Evolutionary conservation across 228 moss, liverwort and hornwort species (phyloP).

Genomic region (Sphagnum magellanicum): DNA sequence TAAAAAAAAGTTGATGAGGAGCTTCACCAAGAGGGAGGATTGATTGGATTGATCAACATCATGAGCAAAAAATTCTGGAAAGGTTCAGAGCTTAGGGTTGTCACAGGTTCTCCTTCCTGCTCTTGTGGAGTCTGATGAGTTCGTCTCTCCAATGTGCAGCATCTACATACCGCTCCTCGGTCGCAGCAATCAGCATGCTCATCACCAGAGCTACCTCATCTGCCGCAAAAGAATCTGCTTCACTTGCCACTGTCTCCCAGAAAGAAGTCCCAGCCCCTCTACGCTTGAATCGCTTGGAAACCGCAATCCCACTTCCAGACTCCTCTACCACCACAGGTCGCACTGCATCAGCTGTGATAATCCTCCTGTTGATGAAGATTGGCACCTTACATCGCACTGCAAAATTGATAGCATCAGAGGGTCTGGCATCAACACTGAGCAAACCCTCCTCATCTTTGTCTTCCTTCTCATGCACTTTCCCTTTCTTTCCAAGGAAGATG

Average conservation of each 20-base stretch:
- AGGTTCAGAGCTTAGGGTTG: conserved; percentile 24
- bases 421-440: conserved; percentile 55
- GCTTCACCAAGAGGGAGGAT: too few species aligned
- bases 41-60: too few species aligned
- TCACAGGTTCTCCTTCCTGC: conserved; percentile 63
- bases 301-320: conserved; percentile 32
- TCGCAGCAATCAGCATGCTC: conserved; percentile 80
- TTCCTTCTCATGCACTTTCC: background rate
- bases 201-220: conserved; percentile 86
- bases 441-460: conserved; percentile 22
- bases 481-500: conserved; percentile 49
- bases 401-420: conserved; percentile 58
- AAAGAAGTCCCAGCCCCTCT: conserved; percentile 10
- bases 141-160: conserved; percentile 93
- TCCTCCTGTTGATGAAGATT: conserved; percentile 48
- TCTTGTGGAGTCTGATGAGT: conserved; percentile 63
- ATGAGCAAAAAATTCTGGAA: too few species aligned
- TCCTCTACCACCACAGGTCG: conserved; percentile 45
- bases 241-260: conserved; percentile 29
- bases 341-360: conserved; percentile 55
- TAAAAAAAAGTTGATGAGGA: too few species aligned
- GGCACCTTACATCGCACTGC: conserved; percentile 65
- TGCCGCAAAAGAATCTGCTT: conserved; percentile 60
- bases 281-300: conserved; percentile 26
- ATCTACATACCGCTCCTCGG: conserved; percentile 84